Conservation (phyloP, 331 rosid species). For the Prunus yedoensis region DNA sequence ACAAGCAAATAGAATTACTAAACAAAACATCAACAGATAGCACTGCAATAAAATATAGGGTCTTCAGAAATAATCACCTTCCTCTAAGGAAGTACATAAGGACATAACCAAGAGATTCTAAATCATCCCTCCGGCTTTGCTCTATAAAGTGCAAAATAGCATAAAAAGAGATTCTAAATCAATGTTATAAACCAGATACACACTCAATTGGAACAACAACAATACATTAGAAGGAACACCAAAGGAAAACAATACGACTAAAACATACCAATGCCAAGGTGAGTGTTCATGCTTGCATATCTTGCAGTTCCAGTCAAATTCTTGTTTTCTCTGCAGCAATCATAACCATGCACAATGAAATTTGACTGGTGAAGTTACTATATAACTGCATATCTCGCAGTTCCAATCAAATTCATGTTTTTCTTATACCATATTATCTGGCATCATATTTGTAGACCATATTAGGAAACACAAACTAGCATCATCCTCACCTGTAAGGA, state of each 20-base stretch:
- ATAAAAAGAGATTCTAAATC: constrained; percentile 25
- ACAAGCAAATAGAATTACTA: constrained; percentile 31
- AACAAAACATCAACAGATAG: constrained; percentile 12
- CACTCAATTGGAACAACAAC: constrained; percentile 20
- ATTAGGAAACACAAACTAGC: background rate
- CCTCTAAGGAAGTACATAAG: constrained; percentile 96
- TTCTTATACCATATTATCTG: background rate
- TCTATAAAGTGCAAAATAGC: constrained; percentile 48
- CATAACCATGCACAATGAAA: constrained; percentile 12
- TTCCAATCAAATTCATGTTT: background rate
- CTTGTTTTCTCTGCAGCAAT: constrained; percentile 85
- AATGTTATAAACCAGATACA: constrained; percentile 23
- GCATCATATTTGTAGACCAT: background rate
- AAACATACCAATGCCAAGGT: constrained; percentile 88
- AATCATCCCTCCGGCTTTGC: constrained; percentile 99
- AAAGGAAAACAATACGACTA: constrained; percentile 9
- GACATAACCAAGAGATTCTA: constrained; percentile 99
- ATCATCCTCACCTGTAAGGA: constrained; percentile 81
- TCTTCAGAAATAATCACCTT: constrained; percentile 63
- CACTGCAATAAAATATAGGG: constrained; percentile 17
- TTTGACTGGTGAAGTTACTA: background rate
- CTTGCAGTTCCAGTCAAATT: constrained; percentile 98
- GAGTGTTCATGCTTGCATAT: constrained; percentile 99
- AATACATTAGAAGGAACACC: constrained; percentile 8
- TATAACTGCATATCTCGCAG: background rate